phyloP scores from a whole-genome alignment of 2,329 filamentous ascomycete genomes.

The Zopfia rhizophila region DNA sequence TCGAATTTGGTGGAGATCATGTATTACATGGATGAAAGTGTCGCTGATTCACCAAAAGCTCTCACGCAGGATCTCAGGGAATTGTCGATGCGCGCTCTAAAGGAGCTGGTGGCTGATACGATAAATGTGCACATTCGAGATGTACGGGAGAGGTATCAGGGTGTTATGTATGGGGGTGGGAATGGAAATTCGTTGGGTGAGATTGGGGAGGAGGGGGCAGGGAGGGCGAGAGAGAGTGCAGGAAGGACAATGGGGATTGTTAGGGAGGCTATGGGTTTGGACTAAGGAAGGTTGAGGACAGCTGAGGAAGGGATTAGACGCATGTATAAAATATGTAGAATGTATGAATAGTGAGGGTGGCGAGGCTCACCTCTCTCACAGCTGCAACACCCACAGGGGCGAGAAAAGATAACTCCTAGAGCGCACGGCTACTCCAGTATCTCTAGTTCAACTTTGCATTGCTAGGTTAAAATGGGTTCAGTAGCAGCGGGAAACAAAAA shows the following conservation, averaged over 20 bases:
- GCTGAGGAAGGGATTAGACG: no score
- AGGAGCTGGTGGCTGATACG: slow-evolving; percentile 69
- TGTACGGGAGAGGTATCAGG: slow-evolving; percentile 67
- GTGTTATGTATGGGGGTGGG: slow-evolving; percentile 60
- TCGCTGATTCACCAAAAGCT: slow-evolving; percentile 52
- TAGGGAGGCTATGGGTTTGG: slow-evolving; percentile 32
- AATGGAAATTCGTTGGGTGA: slow-evolving; percentile 66
- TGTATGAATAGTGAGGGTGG: no score
- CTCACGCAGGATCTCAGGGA: slow-evolving; percentile 58
- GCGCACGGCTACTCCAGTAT: no score
- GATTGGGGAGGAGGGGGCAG: slow-evolving; percentile 68
- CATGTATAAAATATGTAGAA: no score
- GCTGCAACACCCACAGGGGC: no score
- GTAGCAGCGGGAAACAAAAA: no score
- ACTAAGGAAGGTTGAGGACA: no score
- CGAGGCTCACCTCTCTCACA: no score
- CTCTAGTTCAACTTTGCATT: no score
- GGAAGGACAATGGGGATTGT: slow-evolving; percentile 57
- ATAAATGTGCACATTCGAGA: slow-evolving; percentile 65
- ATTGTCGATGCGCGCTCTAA: slow-evolving; percentile 67
- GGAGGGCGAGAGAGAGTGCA: slow-evolving; percentile 71
- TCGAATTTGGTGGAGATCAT: slow-evolving; percentile 86
- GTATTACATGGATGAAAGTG: slow-evolving; percentile 69
- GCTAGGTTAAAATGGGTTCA: no score
- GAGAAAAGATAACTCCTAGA: no score